Base-by-base conservation (phyloP, 2,329 filamentous ascomycete genomes). In the Dactylellina cionopaga region DNA sequence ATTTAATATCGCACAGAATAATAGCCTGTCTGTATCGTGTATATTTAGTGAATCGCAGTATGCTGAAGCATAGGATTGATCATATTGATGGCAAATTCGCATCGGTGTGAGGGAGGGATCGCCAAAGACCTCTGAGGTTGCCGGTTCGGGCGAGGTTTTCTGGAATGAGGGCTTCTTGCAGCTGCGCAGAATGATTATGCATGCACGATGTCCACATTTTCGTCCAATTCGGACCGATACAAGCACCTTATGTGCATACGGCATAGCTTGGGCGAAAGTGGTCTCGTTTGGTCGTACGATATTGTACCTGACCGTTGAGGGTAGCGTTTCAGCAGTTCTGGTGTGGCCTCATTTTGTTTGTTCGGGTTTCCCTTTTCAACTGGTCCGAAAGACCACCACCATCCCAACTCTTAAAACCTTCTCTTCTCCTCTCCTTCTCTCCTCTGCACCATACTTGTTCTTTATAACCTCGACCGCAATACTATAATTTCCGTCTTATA, bases 201-300 rank as follows among this genome's bases (percentile, higher is more conserved):
- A 39, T 55, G 51, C 51, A 39, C 27, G 25, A 55, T 39, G 22
- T 24, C 17, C 5, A 3, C 13, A 17, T 24, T 9, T 19, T 33
- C 10, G 46, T 43, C 10, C 6, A 43, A 9, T 19, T 17, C 39
- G 39, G 17, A 7, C 39, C 10, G 17, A n/a, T n/a, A n/a, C n/a
- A n/a, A n/a, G n/a, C n/a, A n/a, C n/a, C n/a, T n/a, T 17, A 44
- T 3, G 5, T 4, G 19, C n/a, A 27, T 51, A 31, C 15, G 46
- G 22, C 19, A 22, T 24, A 39, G 35, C 31, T 31, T 35, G 17
- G 47, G 29, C 19, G 25, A 25, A 37, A 41, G 44, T 31, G n/a
- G n/a, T n/a, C n/a, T n/a, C n/a, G n/a, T n/a, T n/a, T n/a, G n/a
- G 37, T 66, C 51, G 44, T 51, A 66, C 51, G 62, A 43, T 56